Percentiles rank a stretch among this genome's conserved stretches.
phyloP scores from a whole-genome alignment of 805 yeast species.

The Barnettozyma vustinii region DNA sequence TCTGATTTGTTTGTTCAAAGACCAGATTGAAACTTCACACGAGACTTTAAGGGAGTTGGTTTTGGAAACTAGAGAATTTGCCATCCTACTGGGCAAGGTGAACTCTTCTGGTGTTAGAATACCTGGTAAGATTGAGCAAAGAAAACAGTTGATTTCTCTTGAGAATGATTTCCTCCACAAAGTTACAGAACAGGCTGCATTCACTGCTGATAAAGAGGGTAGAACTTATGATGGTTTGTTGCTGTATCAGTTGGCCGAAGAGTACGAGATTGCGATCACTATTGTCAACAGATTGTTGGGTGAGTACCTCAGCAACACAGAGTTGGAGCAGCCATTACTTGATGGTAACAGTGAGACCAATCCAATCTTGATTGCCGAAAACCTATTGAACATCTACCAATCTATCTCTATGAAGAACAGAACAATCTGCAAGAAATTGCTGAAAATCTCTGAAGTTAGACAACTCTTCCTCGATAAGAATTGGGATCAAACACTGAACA shows the following conservation, averaged over 20 bases:
- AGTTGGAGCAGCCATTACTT: conserved; percentile 48
- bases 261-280: conserved; percentile 71
- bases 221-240: conserved; percentile 78
- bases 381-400: conserved; percentile 42
- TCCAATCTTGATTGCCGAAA: conserved; percentile 34
- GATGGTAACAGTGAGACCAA: conserved; percentile 40
- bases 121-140: conserved; percentile 80
- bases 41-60: conserved; percentile 81
- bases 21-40: conserved; percentile 55
- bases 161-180: conserved; percentile 57
- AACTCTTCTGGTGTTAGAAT: conserved; percentile 68
- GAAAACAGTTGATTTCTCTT: conserved; percentile 60
- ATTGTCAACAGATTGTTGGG: conserved; percentile 74
- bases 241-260: conserved; percentile 83
- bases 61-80: conserved; percentile 79
- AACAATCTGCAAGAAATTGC: conserved; percentile 58
- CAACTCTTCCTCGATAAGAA: conserved; percentile 48
- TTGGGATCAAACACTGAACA: conserved; percentile 53
- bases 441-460: conserved; percentile 66
- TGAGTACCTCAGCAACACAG: conserved; percentile 68
- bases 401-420: conserved; percentile 55
- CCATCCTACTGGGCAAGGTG: conserved; percentile 77
- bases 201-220: conserved; percentile 87
- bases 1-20: conserved; percentile 52
- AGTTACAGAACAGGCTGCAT: conserved; percentile 82